Evolutionary conservation across 331 rosid species (phyloP), one percentile per base, ranked within the genome.

Genomic region (Quercus tomentella): DNA sequence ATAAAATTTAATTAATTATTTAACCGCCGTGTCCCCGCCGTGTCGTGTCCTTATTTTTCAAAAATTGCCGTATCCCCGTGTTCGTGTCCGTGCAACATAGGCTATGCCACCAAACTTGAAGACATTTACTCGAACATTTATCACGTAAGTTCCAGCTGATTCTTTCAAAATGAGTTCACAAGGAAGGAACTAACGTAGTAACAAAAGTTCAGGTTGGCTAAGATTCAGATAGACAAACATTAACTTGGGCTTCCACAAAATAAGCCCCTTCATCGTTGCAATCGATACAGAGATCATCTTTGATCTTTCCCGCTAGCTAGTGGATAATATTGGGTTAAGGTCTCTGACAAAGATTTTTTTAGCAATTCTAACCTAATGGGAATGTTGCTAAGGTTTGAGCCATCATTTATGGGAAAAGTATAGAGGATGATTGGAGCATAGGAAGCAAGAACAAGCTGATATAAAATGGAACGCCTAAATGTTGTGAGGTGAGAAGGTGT

Each of bases 31-130:
- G n/a, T n/a, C n/a, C n/a, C n/a, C n/a, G n/a, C n/a, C n/a, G n/a
- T n/a, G n/a, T n/a, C n/a, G n/a, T n/a, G n/a, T n/a, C n/a, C n/a
- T n/a, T n/a, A n/a, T n/a, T n/a, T n/a, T n/a, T n/a, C n/a, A n/a
- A n/a, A n/a, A n/a, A n/a, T n/a, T n/a, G n/a, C n/a, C n/a, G n/a
- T n/a, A n/a, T n/a, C n/a, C n/a, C n/a, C n/a, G n/a, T n/a, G n/a
- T n/a, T n/a, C n/a, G n/a, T n/a, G n/a, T n/a, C n/a, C n/a, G n/a
- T n/a, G n/a, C n/a, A n/a, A n/a, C n/a, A n/a, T n/a, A n/a, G 6
- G 92, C 88, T 20, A 91, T 83, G 35, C 97, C 97, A 0, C 97
- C 93, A 55, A 92, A 84, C 7, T 49, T 49, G 43, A 93, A 91
- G 4, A 61, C 56, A 74, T 78, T 89, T 3, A 86, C 87, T 55